A percentile compares a stretch with the other conserved stretches of the same genome.
Conservation (phyloP, 2,329 filamentous ascomycete species). For the Tolypocladium tropicale region DNA sequence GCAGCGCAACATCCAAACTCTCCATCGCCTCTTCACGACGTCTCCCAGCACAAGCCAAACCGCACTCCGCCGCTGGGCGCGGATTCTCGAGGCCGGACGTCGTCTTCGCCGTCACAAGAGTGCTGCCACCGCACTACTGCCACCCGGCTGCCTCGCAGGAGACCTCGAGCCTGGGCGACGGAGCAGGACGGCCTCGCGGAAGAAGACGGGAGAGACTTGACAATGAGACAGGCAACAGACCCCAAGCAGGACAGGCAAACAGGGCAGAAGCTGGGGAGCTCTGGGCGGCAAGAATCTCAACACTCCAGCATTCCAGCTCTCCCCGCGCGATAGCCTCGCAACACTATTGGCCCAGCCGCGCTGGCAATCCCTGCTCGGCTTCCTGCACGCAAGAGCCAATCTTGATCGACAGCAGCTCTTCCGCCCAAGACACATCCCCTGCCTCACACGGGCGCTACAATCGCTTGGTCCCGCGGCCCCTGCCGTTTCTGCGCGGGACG, state of each 20-base stretch:
- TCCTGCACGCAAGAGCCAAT: constrained; percentile 28
- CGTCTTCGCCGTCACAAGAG: background rate
- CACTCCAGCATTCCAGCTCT: background rate
- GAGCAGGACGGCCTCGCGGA: background rate
- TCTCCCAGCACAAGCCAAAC: background rate
- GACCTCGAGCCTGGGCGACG: background rate
- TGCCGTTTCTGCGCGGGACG: constrained; percentile 33
- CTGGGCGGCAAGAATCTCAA: background rate
- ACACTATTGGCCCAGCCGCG: constrained; percentile 4
- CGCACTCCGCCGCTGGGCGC: background rate
- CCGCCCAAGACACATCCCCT: constrained; percentile 13
- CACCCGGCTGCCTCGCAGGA: background rate
- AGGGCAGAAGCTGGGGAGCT: background rate
- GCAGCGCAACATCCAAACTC: background rate
- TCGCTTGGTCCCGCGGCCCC: constrained; percentile 37
- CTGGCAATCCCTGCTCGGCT: constrained; percentile 9
- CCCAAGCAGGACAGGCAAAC: background rate
- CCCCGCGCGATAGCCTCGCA: background rate
- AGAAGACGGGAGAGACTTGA: too few relatives aligned
- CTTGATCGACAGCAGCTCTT: constrained; percentile 22
- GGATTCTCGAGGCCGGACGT: background rate
- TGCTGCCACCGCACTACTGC: background rate
- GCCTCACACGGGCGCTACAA: constrained; percentile 22
- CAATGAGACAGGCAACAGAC: background rate
- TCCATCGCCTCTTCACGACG: background rate